These are phyloP conservation scores for Flaveria bidentis DNA, from an alignment of 129 eudicot species.

Conservation along the genomic window DNA sequence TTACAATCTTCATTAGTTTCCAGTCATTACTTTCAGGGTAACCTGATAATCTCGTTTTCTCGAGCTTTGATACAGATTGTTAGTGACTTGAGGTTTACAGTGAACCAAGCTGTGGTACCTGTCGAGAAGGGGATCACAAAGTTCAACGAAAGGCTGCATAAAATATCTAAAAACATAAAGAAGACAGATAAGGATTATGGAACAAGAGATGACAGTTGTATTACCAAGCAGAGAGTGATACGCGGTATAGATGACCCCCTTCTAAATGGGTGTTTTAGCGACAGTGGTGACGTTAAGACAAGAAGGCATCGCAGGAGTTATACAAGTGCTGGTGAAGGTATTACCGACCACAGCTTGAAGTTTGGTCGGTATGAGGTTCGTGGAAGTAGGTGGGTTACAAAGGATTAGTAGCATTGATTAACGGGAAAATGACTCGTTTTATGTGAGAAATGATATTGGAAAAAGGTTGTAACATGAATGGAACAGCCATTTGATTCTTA, in stretches of 20 bases:
- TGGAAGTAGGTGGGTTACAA: conserved; percentile 86
- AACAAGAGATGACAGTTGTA: conserved; percentile 78
- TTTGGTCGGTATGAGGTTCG: conserved; percentile 62
- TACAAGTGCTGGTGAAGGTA: conserved; percentile 81
- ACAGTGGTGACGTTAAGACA: conserved; percentile 55
- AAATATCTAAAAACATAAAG: conserved; percentile 82
- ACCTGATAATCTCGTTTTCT: neutral
- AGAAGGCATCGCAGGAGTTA: conserved; percentile 70
- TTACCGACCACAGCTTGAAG: conserved; percentile 55
- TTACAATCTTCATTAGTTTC: neutral
- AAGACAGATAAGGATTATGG: conserved; percentile 64
- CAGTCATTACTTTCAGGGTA: neutral
- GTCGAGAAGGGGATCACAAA: conserved; percentile 83
- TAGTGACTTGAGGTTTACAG: conserved; percentile 78
- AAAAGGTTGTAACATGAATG: conserved; percentile 4
- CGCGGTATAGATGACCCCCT: conserved; percentile 98
- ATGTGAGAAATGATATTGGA: neutral
- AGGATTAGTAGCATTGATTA: conserved; percentile 47
- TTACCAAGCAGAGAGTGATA: conserved; percentile 53
- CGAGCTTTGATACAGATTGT: conserved; percentile 60
- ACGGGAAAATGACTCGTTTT: neutral
- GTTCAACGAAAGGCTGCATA: conserved; percentile 72
- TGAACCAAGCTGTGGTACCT: conserved; percentile 85
- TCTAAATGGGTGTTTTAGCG: conserved; percentile 69
- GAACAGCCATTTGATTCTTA: neutral